A percentile compares a stretch with the other conserved stretches of the same genome.
phyloP scores from a whole-genome alignment of 2,329 filamentous ascomycete species.

The Phialophora expanda region DNA sequence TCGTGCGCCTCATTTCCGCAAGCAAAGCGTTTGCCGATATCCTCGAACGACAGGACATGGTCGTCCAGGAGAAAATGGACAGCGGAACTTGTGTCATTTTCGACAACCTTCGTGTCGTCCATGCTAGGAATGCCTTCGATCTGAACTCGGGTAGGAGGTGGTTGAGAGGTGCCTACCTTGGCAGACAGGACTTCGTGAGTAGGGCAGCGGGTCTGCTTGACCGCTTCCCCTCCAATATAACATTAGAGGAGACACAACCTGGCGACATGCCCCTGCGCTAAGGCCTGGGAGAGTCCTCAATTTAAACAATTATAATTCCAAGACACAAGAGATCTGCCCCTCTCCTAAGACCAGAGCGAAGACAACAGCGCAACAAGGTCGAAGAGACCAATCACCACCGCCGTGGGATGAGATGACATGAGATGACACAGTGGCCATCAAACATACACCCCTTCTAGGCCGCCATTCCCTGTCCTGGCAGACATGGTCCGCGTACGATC shows the following conservation, averaged over 20 bases:
- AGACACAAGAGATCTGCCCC: not conserved
- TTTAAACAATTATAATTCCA: not conserved
- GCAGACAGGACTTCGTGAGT: slow-evolving; percentile 63
- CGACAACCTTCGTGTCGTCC: slow-evolving; percentile 80
- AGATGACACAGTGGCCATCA: not conserved
- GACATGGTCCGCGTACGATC: not conserved
- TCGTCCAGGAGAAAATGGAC: slow-evolving; percentile 74
- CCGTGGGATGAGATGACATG: no score
- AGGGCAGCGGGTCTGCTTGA: slow-evolving; percentile 29
- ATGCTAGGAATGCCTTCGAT: slow-evolving; percentile 80
- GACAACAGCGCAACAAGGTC: not conserved
- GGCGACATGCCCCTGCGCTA: not conserved
- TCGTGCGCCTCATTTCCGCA: slow-evolving; percentile 49
- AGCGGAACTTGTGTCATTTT: slow-evolving; percentile 93
- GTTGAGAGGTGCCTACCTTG: slow-evolving; percentile 85
- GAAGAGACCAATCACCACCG: not conserved
- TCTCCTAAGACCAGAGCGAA: not conserved
- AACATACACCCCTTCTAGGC: not conserved
- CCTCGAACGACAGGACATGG: slow-evolving; percentile 62
- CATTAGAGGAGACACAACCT: not conserved
- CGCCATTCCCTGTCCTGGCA: not conserved
- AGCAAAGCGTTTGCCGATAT: slow-evolving; percentile 63
- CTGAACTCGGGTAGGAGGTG: slow-evolving; percentile 69
- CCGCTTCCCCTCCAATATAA: slow-evolving; percentile 22
- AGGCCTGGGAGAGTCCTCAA: not conserved